Evolutionary conservation across 352 stramenopile species (phyloP).

Genomic region (Globisporangium polare): DNA sequence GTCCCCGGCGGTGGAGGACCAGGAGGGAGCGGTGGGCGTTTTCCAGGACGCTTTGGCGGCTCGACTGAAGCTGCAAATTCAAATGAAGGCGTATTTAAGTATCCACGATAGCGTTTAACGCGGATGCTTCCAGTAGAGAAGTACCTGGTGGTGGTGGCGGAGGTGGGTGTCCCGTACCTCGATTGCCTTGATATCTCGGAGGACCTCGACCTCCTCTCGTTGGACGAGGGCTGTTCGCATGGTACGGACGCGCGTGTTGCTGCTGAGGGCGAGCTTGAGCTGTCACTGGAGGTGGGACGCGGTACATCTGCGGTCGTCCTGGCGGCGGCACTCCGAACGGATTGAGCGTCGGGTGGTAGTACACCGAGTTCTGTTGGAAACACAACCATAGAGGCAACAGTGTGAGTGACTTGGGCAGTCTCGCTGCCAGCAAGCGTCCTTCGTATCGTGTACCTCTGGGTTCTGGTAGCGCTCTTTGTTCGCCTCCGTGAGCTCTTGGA

Average conservation of each 20-base stretch:
- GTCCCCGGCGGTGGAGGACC: slow-evolving; percentile 49
- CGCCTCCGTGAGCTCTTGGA: slow-evolving; percentile 41
- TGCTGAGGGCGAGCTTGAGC: slow-evolving; percentile 2
- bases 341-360: slow-evolving; percentile 79
- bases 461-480: slow-evolving; percentile 71
- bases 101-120: no score
- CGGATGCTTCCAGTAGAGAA: no score
- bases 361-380: slow-evolving; percentile 81
- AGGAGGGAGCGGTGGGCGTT: slow-evolving; percentile 51
- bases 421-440: no score
- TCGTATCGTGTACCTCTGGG: slow-evolving; percentile 47
- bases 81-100: no score
- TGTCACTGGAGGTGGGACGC: slow-evolving; percentile 21
- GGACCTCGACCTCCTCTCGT: slow-evolving; percentile 4
- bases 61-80: not conserved
- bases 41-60: slow-evolving; percentile 36
- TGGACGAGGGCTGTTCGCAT: slow-evolving; percentile 2
- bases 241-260: slow-evolving; percentile 16
- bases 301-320: slow-evolving; percentile 60
- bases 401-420: no score
- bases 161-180: not conserved
- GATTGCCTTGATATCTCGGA: slow-evolving; percentile 6
- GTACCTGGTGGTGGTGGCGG: slow-evolving; percentile 13
- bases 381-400: no score
- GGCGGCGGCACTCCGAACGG: slow-evolving; percentile 68